A percentile compares a stretch with the other conserved stretches of the same genome.
These are phyloP conservation scores for Cajanus cajan DNA, from an alignment of 306 rosid genomes.

Conservation along the genomic window DNA sequence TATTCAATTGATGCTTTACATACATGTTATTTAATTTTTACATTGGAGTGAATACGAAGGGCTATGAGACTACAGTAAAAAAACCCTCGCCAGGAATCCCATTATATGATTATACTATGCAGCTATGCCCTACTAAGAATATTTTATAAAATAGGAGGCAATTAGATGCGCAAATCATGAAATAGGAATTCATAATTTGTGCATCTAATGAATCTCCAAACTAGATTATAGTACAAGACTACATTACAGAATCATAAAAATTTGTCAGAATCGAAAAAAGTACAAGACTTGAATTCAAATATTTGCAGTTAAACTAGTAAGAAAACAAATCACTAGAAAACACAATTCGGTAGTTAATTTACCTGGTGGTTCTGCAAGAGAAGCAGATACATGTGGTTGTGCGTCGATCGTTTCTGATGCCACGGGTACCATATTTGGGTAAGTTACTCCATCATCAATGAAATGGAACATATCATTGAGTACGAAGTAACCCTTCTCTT, in stretches of 20 bases:
- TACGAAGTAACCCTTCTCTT: conserved; percentile 85
- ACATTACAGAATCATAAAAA: no score
- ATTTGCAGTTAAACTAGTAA: neutral
- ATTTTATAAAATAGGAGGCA: neutral
- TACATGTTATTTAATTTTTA: neutral
- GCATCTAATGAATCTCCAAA: neutral
- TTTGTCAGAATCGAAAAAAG: no score
- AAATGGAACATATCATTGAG: conserved; percentile 86
- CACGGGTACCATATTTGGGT: conserved; percentile 45
- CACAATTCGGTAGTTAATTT: conserved; percentile 9
- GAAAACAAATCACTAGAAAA: neutral
- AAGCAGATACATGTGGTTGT: conserved; percentile 51
- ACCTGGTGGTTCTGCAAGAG: conserved; percentile 74
- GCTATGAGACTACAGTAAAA: no score
- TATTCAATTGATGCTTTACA: neutral
- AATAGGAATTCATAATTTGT: no score
- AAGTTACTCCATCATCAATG: conserved; percentile 51
- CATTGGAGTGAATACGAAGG: neutral
- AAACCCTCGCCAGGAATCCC: neutral
- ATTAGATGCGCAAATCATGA: neutral
- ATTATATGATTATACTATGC: neutral
- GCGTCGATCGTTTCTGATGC: conserved; percentile 53
- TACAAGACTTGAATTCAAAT: neutral
- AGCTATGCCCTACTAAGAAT: neutral
- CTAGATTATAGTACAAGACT: neutral